Base-by-base conservation (phyloP, 2,329 filamentous ascomycete genomes). In the Arthrobotrys megalospora region DNA sequence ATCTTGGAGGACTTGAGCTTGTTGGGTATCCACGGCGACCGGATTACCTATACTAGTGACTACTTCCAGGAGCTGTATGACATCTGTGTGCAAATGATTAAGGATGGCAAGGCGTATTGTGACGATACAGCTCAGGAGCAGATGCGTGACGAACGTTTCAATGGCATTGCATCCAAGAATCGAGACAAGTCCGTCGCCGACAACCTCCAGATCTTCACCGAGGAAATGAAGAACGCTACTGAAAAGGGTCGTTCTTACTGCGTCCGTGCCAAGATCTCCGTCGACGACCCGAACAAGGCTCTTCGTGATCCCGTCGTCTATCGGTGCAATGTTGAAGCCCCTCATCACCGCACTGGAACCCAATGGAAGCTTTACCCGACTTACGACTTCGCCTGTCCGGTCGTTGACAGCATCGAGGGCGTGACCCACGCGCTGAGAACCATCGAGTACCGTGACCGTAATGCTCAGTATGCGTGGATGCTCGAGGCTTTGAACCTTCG, bases 221-320 rank as follows among this genome's bases (percentile, higher is more conserved):
- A 94, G 83, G 92, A 96, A 87, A 99, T 99, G 96, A 97, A 94
- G 87, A 88, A 89, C 71, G 94, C 92, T 52, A 91, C 90, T 1
- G 89, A 91, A 60, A 91, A 94, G 84, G 96, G 96, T 76, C 85
- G 90, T 60, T 90, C 88, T 83, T 94, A 95, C 90, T 97, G 93
- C 86, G 96, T 99, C 81, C 92, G 96, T 78, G 96, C 96, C 75
- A 97, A 96, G 88, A 93, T 98, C 82, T 95, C 93, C 0, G 90
- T 92, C 81, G 93, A 97, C 84, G 92, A 96, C 85, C 92, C 92
- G 80, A 98, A 99, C 87, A 97, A 97, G 86, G 93, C 96, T 66
- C 91, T 98, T 89, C 90, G 96, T 80, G 96, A 99, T 84, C 96
- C 96, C 11, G 94, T 98, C 85, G 96, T 99, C 84, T 98, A 97